A percentile compares a stretch with the other conserved stretches of the same genome.
Evolutionary conservation across 2,329 filamentous ascomycete species (phyloP).

Genomic region (Endothia cerciana): DNA sequence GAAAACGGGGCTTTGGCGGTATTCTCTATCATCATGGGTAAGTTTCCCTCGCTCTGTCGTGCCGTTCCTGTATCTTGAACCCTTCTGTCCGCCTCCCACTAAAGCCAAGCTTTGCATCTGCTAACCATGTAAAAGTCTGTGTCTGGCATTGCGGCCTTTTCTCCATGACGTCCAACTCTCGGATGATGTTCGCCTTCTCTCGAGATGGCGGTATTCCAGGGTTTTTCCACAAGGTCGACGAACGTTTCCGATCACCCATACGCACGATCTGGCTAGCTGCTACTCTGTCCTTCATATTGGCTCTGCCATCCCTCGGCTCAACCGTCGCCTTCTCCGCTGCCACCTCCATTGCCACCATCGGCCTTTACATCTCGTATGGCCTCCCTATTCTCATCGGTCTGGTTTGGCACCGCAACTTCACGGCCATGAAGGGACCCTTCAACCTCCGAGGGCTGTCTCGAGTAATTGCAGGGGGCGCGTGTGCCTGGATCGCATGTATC

Average conservation of each 20-base stretch:
- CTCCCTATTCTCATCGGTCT: constrained; percentile 60
- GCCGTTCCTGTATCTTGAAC: not conserved
- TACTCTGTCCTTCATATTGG: constrained; percentile 56
- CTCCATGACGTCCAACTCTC: constrained; percentile 58
- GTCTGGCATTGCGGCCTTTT: constrained; percentile 66
- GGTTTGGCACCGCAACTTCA: constrained; percentile 54
- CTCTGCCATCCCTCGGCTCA: constrained; percentile 58
- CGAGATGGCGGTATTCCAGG: constrained; percentile 58
- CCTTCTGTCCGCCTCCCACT: too few species aligned
- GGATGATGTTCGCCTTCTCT: constrained; percentile 64
- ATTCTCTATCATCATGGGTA: constrained; percentile 56
- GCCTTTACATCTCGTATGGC: constrained; percentile 62
- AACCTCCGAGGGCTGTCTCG: constrained; percentile 52
- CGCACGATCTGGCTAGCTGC: constrained; percentile 61
- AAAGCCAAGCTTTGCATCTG: not conserved
- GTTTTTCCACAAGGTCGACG: constrained; percentile 59
- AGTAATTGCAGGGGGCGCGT: constrained; percentile 51
- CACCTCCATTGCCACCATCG: constrained; percentile 62
- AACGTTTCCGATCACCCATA: constrained; percentile 52
- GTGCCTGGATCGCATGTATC: constrained; percentile 58
- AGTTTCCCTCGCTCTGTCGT: constrained; percentile 19
- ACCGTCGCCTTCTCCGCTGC: constrained; percentile 60
- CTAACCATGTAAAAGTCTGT: constrained; percentile 43
- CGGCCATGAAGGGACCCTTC: constrained; percentile 57
- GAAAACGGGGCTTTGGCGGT: constrained; percentile 58